Conservation (phyloP, 257 asterid species). For the Nicotiana obtusifolia region DNA sequence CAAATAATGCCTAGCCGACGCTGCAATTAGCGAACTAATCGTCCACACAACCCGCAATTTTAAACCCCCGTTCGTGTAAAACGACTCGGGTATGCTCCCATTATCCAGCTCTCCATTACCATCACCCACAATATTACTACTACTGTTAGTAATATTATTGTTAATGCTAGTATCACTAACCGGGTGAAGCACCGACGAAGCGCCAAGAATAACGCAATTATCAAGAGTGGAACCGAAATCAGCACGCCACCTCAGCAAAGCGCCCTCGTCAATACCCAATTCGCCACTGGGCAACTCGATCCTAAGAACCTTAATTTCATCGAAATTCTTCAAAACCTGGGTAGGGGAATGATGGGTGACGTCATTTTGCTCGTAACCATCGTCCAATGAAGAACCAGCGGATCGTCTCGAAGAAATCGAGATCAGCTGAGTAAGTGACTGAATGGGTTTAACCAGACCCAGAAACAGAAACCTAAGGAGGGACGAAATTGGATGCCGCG, state of each 20-base stretch:
- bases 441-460: conserved; percentile 64
- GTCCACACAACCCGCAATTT: conserved; percentile 91
- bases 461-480: conserved; percentile 50
- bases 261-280: conserved; percentile 67
- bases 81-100: conserved; percentile 79
- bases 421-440: conserved; percentile 60
- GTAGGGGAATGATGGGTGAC: conserved; percentile 87
- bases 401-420: conserved; percentile 27
- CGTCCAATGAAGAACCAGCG: conserved; percentile 29
- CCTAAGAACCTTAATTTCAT: conserved; percentile 58
- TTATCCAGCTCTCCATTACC: conserved; percentile 35
- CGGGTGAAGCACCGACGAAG: conserved; percentile 48
- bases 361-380: conserved; percentile 37
- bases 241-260: conserved; percentile 78
- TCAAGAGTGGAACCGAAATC: conserved; percentile 80
- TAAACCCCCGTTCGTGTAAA: conserved; percentile 78
- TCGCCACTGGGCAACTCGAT: conserved; percentile 83
- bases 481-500: conserved; percentile 59
- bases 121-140: background rate
- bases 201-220: conserved; percentile 76
- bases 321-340: conserved; percentile 62
- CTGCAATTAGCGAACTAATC: conserved; percentile 80
- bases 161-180: background rate
- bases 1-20: conserved; percentile 84
- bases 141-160: background rate